Conservation (phyloP, 2,329 filamentous ascomycete species). For the Aspergillus clavatus region DNA sequence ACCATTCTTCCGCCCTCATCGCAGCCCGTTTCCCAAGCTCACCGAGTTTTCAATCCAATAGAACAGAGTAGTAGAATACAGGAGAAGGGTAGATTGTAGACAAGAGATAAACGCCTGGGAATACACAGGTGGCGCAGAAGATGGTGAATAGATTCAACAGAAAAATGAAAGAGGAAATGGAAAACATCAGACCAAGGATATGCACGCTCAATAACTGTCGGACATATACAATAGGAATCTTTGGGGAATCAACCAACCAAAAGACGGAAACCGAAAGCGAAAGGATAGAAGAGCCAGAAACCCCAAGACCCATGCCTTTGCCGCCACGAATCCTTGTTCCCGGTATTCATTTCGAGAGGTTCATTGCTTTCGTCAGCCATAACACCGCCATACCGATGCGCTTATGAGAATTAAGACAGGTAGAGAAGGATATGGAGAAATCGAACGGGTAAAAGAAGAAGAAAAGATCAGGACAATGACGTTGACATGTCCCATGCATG, state of each 20-base stretch:
- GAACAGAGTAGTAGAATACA: conserved; percentile 14
- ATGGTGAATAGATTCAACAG: conserved; percentile 8
- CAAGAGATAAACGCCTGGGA: background rate
- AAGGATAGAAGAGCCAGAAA: conserved; percentile 2
- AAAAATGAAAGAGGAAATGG: conserved; percentile 18
- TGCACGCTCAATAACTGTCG: conserved; percentile 38
- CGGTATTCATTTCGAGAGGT: conserved; percentile 20
- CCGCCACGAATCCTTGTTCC: conserved; percentile 10
- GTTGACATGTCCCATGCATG: conserved; percentile 1
- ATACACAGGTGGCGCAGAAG: conserved; percentile 6
- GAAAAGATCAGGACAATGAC: conserved; percentile 5
- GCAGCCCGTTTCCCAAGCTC: background rate
- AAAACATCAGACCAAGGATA: conserved; percentile 19
- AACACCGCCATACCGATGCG: conserved; percentile 27
- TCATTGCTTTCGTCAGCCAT: conserved; percentile 37
- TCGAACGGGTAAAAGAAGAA: conserved; percentile 1
- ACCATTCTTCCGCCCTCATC: background rate
- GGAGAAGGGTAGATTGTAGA: conserved; percentile 3
- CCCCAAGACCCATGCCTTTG: background rate
- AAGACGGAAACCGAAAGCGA: conserved; percentile 10
- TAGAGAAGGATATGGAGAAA: conserved; percentile 7
- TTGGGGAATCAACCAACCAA: conserved; percentile 16
- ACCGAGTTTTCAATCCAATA: background rate
- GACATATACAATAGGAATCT: conserved; percentile 28
- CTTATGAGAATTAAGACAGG: conserved; percentile 16